A percentile compares a stretch with the other conserved stretches of the same genome.
These are phyloP conservation scores for Volvox reticuliferus DNA, from an alignment of 139 green algal species.

Conservation along the genomic window DNA sequence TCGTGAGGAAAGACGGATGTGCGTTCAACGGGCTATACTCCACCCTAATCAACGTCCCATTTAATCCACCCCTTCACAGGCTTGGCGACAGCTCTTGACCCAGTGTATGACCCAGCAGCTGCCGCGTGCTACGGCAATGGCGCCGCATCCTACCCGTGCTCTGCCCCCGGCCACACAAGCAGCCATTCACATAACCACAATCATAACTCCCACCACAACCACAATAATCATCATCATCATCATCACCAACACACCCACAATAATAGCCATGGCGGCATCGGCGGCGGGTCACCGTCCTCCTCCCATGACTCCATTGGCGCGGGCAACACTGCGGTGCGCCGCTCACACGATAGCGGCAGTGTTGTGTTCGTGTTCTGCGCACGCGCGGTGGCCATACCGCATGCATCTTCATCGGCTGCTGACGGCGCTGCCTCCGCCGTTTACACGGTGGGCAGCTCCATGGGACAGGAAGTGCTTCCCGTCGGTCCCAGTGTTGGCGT, in stretches of 20 bases:
- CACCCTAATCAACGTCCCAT: too few species aligned
- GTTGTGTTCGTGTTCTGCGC: not conserved
- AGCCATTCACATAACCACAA: not conserved
- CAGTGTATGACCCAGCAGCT: constrained; percentile 16
- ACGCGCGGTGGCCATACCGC: constrained; percentile 39
- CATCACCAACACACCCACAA: not conserved
- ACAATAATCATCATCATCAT: not conserved
- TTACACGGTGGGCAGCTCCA: not conserved
- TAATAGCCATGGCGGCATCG: not conserved
- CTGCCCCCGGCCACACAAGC: not conserved
- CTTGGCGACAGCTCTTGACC: constrained; percentile 37
- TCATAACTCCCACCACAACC: not conserved
- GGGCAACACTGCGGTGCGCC: not conserved
- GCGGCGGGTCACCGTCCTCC: not conserved
- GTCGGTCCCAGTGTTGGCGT: not conserved
- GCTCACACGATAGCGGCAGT: not conserved
- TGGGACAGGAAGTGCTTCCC: constrained; percentile 40
- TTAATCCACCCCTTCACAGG: constrained; percentile 10
- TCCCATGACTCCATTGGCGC: not conserved
- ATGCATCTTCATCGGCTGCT: too few species aligned
- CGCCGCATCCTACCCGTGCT: not conserved
- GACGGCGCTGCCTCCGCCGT: not conserved
- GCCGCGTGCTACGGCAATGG: not conserved
- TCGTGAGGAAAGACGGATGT: too few species aligned
- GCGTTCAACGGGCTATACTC: too few species aligned